Base-by-base conservation (phyloP, 2,329 filamentous ascomycete genomes). In the Xylariaceae sp. region DNA sequence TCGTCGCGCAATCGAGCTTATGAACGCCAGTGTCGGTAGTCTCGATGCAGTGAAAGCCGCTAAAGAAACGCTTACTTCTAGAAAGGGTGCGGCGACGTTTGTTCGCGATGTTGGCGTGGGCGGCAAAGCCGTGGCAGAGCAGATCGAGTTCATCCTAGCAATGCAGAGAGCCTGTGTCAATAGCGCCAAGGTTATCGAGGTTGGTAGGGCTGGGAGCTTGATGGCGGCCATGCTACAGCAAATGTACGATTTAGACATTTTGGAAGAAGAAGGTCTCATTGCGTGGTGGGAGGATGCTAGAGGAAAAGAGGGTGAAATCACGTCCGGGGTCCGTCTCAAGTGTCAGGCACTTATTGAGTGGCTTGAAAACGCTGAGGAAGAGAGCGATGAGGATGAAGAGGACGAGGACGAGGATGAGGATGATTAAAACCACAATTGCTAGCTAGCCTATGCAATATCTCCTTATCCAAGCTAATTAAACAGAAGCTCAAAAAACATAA, bases 191-290 rank as follows among this genome's bases (percentile, higher is more conserved):
- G 85, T 84, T 3, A 80, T 76, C 39, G 79, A 81, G 54, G 62
- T 71, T 30, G 64, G 67, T 29, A 74, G 72, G 55, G 73, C 75
- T 2, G 80, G 80, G 9, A 86, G 66, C 72, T 80, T 96, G 7
- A 79, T 97, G 35, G 80, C 91, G 3, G 89, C 86, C 40, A 76
- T 90, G 63, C 81, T 90, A 62, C 94, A 95, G 73, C 88, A 91
- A 70, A 76, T 97, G 50, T 95, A 95, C 68, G 84, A 88, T 61
- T 72, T 88, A 47, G 94, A 97, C 61, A 79, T 95, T 12, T 73
- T 96, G 1, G 90, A 96, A 68, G 90, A 96, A 66, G 91, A 96
- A 42, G 91, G 88, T 0, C 88, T 96, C 62, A 74, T 92, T 64
- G 80, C 81, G 47, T 99, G 94, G 94, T 97, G 91, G 91, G 81